phyloP scores from a whole-genome alignment of 2,329 filamentous ascomycete genomes.

The Microcyclosporella mali region DNA sequence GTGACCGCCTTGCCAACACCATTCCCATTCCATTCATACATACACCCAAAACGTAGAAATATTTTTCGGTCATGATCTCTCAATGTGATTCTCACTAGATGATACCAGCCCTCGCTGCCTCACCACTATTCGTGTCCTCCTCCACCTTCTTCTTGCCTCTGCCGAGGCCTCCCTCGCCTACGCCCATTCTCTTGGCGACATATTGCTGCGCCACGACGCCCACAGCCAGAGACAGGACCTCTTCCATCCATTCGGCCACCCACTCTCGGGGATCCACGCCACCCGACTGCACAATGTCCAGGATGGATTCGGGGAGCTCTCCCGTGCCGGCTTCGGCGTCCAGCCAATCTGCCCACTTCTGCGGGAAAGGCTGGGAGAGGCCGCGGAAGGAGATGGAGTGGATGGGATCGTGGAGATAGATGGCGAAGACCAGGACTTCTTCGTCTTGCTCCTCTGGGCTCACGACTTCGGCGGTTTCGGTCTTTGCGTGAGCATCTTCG shows the following conservation, averaged over 20 bases:
- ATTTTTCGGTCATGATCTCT: too few relatives aligned
- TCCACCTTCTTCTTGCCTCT: slow-evolving; percentile 52
- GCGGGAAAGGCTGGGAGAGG: slow-evolving; percentile 74
- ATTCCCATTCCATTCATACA: too few relatives aligned
- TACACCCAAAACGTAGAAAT: too few relatives aligned
- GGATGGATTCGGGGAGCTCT: slow-evolving; percentile 71
- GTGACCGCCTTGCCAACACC: too few relatives aligned
- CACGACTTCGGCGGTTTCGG: slow-evolving; percentile 6
- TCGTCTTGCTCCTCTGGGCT: slow-evolving; percentile 46
- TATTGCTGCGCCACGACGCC: slow-evolving; percentile 91
- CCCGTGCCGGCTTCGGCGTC: slow-evolving; percentile 57
- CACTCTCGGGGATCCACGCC: slow-evolving; percentile 90
- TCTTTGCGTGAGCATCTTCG: slow-evolving; percentile 37
- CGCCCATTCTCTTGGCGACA: slow-evolving; percentile 90
- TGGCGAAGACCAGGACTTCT: slow-evolving; percentile 63
- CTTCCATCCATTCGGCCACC: slow-evolving; percentile 96
- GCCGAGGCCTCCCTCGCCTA: slow-evolving; percentile 69
- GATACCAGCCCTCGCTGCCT: slow-evolving; percentile 50
- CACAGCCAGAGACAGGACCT: slow-evolving; percentile 68
- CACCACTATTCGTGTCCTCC: slow-evolving; percentile 50
- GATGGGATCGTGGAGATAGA: slow-evolving; percentile 80
- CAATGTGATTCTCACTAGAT: too few relatives aligned
- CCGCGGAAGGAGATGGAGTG: slow-evolving; percentile 84
- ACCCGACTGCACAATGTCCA: slow-evolving; percentile 67
- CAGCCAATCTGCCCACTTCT: slow-evolving; percentile 85